These are phyloP conservation scores for Aspergillus sp. DNA, from an alignment of 2,329 filamentous ascomycete species.

Conservation along the genomic window DNA sequence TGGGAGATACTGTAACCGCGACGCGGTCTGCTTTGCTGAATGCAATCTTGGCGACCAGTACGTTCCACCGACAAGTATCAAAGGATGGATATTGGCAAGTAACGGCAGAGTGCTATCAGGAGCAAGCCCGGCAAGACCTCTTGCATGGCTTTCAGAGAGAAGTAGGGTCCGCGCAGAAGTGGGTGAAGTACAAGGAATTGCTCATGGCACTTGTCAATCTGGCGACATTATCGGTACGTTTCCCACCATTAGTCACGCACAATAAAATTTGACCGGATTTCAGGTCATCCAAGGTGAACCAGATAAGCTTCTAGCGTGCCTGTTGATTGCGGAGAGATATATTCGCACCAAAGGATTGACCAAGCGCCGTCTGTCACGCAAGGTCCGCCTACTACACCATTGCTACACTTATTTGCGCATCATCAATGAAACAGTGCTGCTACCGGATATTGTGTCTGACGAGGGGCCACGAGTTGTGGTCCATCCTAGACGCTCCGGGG, in stretches of 20 bases:
- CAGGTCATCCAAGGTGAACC: constrained; percentile 24
- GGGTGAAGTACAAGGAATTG: constrained; percentile 40
- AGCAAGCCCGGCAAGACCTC: constrained; percentile 25
- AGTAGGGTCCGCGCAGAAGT: constrained; percentile 28
- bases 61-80: constrained; percentile 33
- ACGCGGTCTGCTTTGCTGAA: constrained; percentile 37
- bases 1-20: constrained; percentile 36
- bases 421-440: constrained; percentile 36
- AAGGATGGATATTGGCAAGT: constrained; percentile 25
- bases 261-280: background rate
- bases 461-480: constrained; percentile 8
- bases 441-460: constrained; percentile 16
- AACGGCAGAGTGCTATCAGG: constrained; percentile 22
- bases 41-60: constrained; percentile 38
- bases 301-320: constrained; percentile 32
- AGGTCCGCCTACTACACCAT: constrained; percentile 41
- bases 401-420: constrained; percentile 43
- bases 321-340: constrained; percentile 40
- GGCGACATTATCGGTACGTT: constrained; percentile 27
- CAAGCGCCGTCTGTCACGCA: constrained; percentile 34
- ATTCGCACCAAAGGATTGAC: constrained; percentile 35
- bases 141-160: constrained; percentile 27
- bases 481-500: background rate
- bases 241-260: background rate
- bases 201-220: constrained; percentile 42